Evolutionary conservation across 805 yeast species (phyloP), one percentile per base, ranked within the genome.

Genomic region (Diddensiella caesifluorescens): DNA sequence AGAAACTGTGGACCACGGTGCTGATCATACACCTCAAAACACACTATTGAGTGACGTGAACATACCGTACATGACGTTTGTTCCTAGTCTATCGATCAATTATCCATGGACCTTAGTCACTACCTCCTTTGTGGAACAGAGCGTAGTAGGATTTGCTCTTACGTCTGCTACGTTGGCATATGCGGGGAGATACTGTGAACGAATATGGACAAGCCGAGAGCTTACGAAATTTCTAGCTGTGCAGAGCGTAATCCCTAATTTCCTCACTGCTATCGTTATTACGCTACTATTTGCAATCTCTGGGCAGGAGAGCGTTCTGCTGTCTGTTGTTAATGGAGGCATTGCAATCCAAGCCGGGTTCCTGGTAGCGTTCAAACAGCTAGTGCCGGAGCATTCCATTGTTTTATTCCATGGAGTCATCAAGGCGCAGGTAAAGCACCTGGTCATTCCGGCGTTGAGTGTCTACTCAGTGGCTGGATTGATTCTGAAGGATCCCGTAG

Each of bases 101-200:
- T 60, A 70, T 21, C 77, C 78, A 4, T 75, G 80, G 80, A 73
- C 71, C 3, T 51, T 75, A 6, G 36, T 71, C 28, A 73, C 79
- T 2, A 55, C 71, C 10, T 50, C 69, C 10, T 68, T 74, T 44
- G 67, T 74, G 10, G 80, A 75, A 43, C 69, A 67, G 39, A 64
- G 63, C 25, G 42, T 73, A 18, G 35, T 69, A 6, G 63, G 70
- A 4, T 62, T 70, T 12, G 33, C 63, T 3, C 50, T 66, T 4
- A 60, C 73, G 19, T 55, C 67, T 12, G 47, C 64, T 16, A 55
- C 73, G n/a, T 52, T 74, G n/a, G 62, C 68, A 36, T 73, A 71
- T 50, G 69, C 82, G 26, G 85, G 85, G 4, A 67, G 74, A 41
- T 82, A 78, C 61, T 69, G 79, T 49, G 89, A 82, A 53, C 70